These are phyloP conservation scores for Arthrobotrys sinensis DNA, from an alignment of 2,329 filamentous ascomycete species.

Conservation along the genomic window DNA sequence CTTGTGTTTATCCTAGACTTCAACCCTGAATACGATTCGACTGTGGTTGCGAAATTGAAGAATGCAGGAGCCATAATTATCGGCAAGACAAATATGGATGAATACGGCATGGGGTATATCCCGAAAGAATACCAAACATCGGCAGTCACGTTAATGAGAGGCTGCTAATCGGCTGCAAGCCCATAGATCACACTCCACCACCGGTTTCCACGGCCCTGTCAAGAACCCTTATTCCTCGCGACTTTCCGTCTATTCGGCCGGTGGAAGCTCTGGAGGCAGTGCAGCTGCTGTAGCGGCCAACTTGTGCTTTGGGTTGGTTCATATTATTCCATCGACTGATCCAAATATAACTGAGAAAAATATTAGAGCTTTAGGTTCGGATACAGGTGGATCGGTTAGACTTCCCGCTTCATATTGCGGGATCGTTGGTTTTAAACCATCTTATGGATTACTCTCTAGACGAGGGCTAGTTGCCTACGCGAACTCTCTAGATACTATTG, in stretches of 20 bases:
- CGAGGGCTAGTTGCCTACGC: conserved; percentile 92
- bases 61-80: conserved; percentile 76
- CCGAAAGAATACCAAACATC: conserved; percentile 1
- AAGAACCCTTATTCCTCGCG: conserved; percentile 69
- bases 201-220: conserved; percentile 79
- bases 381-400: conserved; percentile 90
- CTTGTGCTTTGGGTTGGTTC: conserved; percentile 73
- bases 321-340: conserved; percentile 38
- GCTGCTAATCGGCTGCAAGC: conserved; percentile 3
- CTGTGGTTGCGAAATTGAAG: conserved; percentile 80
- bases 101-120: conserved; percentile 86
- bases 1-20: conserved; percentile 72
- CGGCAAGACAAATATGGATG: conserved; percentile 93
- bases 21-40: conserved; percentile 81
- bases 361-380: conserved; percentile 82
- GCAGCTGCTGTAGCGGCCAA: conserved; percentile 83
- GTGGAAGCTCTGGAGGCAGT: conserved; percentile 94
- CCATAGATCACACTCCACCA: conserved; percentile 76
- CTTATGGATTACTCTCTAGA: conserved; percentile 87
- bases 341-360: conserved; percentile 16
- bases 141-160: not conserved
- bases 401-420: conserved; percentile 90
- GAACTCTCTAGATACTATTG: conserved; percentile 92
- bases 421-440: conserved; percentile 88
- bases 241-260: conserved; percentile 74